Conservation (phyloP, 129 eudicot species). For the Centrapalus pauciflorus region DNA sequence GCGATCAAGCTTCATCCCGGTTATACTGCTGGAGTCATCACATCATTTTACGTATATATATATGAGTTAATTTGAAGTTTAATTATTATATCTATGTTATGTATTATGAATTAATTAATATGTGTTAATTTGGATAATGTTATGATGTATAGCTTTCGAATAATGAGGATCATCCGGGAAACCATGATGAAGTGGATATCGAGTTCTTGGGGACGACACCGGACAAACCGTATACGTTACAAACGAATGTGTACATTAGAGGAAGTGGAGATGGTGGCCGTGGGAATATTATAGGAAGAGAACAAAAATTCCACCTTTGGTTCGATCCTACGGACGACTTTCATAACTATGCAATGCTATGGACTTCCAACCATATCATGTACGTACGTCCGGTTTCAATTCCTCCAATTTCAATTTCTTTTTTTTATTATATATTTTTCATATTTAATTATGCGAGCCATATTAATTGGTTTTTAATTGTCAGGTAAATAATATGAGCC, state of each 20-base stretch:
- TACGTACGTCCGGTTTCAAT: too few species aligned
- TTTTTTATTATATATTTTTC: background rate
- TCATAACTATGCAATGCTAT: constrained; percentile 72
- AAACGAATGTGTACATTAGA: constrained; percentile 70
- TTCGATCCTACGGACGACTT: constrained; percentile 80
- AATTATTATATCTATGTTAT: background rate
- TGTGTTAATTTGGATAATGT: background rate
- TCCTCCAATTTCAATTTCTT: background rate
- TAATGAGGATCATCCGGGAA: constrained; percentile 59
- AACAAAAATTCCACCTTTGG: constrained; percentile 78
- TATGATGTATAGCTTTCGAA: constrained; percentile 55
- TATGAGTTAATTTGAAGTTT: background rate
- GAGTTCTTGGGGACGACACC: constrained; percentile 75
- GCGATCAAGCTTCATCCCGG: constrained; percentile 81
- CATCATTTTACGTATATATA: constrained; percentile 65
- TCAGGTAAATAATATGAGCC: background rate
- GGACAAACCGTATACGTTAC: constrained; percentile 63
- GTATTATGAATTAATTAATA: background rate
- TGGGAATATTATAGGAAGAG: constrained; percentile 76
- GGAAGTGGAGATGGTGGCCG: constrained; percentile 96
- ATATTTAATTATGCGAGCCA: background rate
- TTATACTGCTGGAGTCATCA: constrained; percentile 87
- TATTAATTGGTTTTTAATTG: too few species aligned
- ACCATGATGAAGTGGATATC: constrained; percentile 78
- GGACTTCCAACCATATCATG: constrained; percentile 75